Evolutionary conservation across 148 eudicot species (phyloP), one percentile per base, ranked within the genome.

Genomic region (Cornus florida): DNA sequence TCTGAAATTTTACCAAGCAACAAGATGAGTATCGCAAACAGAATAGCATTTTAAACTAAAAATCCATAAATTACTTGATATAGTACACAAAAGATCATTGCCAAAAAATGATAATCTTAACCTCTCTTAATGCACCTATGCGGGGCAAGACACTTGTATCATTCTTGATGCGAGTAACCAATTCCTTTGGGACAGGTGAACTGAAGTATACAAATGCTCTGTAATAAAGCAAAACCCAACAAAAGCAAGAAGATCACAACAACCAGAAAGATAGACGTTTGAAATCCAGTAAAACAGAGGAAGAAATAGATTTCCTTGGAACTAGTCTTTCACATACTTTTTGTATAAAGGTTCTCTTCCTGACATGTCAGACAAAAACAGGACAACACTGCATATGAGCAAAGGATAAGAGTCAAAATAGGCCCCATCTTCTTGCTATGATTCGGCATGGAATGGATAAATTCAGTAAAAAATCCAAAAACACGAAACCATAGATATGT

Each of bases 321-420:
- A 76, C 56, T 62, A 38, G 68, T 66, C 13, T 33, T 70, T 71
- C 35, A 83, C 95, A 10, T 87, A 97, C 99, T 92, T 97, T 85
- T 82, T 91, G 90, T 97, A 97, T 76, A 97, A 82, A 70, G 99
- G 99, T 89, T 97, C 98, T 88, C 99, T 89, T 90, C 99, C 99
- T 50, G 99, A 97, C 99, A 97, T 97, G 88, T 97, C 99, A 68
- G 99, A 97, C 81, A 97, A 80, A 89, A 97, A 92, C 99, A 97
- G 92, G 81, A 97, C 88, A 32, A 97, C 78, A 76, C 99, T 97
- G 99, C 90, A 90, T 65, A 71, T 69, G 65, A 81, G 56, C 38
- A 82, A 68, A 79, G 70, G 68, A 74, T 1, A 77, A 43, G 32
- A 75, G 74, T 79, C 41, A 82, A 35, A 76, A 69, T 31, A 24